Conservation (phyloP, 2,329 filamentous ascomycete genomes). For the Ophiostoma sp. region DNA sequence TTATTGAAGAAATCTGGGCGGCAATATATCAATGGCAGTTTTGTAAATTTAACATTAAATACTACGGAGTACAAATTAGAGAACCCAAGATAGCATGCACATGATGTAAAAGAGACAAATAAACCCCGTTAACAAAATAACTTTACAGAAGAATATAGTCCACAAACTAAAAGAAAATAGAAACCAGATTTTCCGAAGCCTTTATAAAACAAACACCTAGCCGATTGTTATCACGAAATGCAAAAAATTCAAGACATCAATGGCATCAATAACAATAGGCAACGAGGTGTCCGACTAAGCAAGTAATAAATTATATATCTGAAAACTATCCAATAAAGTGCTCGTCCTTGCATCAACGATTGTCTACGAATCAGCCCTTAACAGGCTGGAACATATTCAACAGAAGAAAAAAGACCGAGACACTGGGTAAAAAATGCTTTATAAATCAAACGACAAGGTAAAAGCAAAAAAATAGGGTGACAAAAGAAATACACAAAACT, state of each 20-base stretch:
- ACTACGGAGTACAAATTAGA: too few species aligned
- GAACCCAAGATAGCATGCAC: too few species aligned
- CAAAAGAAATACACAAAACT: constrained; percentile 9
- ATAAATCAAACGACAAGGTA: constrained; percentile 18
- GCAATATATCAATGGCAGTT: too few species aligned
- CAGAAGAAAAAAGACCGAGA: not conserved
- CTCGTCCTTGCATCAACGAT: not conserved
- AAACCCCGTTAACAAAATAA: too few species aligned
- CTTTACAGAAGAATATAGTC: too few species aligned
- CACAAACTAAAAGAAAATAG: too few species aligned
- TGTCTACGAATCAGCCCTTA: not conserved
- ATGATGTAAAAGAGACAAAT: too few species aligned
- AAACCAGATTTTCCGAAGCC: too few species aligned
- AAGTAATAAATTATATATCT: constrained; percentile 6
- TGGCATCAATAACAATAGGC: not conserved
- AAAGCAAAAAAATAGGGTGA: constrained; percentile 12
- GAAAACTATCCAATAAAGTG: constrained; percentile 8
- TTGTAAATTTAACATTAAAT: too few species aligned
- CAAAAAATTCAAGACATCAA: not conserved
- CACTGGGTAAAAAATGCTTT: constrained; percentile 21
- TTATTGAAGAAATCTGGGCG: too few species aligned
- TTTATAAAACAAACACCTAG: too few species aligned
- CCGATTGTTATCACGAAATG: too few species aligned
- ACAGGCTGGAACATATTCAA: not conserved
- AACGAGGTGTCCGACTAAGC: not conserved